Percentiles rank a stretch among this genome's conserved stretches.
phyloP scores from a whole-genome alignment of 148 eudicot genomes.

The Rhododendron molle region DNA sequence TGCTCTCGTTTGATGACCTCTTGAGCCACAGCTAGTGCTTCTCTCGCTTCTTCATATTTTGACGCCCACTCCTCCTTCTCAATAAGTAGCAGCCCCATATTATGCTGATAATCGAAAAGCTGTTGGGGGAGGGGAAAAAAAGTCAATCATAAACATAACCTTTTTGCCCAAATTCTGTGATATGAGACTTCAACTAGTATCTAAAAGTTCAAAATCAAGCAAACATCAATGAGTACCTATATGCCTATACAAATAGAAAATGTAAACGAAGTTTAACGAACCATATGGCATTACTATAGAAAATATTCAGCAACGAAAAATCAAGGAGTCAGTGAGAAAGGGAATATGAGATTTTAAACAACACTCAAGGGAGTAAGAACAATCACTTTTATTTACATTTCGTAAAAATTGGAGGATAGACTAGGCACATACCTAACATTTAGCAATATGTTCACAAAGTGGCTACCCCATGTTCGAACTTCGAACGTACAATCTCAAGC shows the following conservation, averaged over 20 bases:
- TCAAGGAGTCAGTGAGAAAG: not conserved
- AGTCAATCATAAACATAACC: not conserved
- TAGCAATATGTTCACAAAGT: not conserved
- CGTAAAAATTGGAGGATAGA: not conserved
- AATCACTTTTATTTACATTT: not conserved
- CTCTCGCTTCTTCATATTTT: conserved; percentile 50
- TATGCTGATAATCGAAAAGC: conserved; percentile 85
- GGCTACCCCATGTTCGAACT: not conserved
- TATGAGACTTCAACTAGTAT: not conserved
- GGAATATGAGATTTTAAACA: not conserved
- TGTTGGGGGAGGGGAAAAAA: conserved; percentile 15
- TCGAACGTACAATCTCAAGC: not conserved
- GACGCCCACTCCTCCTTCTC: conserved; percentile 62
- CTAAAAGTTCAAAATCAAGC: conserved; percentile 5
- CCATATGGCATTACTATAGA: not conserved
- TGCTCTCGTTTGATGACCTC: conserved; percentile 78
- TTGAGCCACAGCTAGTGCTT: conserved; percentile 53
- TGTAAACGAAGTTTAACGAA: not conserved
- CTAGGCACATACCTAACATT: not conserved
- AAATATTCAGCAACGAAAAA: not conserved
- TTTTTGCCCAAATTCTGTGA: not conserved
- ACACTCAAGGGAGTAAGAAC: not conserved
- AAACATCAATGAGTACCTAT: not conserved
- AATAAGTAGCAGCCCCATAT: conserved; percentile 81
- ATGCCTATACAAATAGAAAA: not conserved